phyloP scores from a whole-genome alignment of 2,329 filamentous ascomycete genomes.

The Penicillium expansum region DNA sequence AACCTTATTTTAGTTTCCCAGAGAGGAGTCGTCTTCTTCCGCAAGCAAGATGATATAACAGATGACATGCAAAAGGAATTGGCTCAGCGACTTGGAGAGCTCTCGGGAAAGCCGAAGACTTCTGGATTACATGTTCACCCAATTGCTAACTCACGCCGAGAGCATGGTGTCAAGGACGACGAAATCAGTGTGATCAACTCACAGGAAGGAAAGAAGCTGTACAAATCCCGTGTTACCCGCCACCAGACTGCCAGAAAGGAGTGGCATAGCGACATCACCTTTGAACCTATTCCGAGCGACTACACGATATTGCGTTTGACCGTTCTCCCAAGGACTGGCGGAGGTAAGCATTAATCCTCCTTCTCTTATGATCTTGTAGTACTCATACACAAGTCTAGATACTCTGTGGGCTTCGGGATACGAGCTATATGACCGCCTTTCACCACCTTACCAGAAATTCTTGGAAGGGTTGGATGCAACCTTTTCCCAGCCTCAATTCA shows the following conservation, averaged over 20 bases:
- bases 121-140: constrained; percentile 50
- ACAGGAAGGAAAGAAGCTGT: constrained; percentile 38
- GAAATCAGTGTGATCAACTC: constrained; percentile 52
- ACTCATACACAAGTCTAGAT: constrained; percentile 24
- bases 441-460: constrained; percentile 37
- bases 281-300: constrained; percentile 48
- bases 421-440: constrained; percentile 43
- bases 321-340: constrained; percentile 42
- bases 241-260: constrained; percentile 35
- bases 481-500: constrained; percentile 30
- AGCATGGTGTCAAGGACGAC: constrained; percentile 47
- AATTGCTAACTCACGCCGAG: constrained; percentile 48
- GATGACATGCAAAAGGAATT: constrained; percentile 54
- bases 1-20: constrained; percentile 45
- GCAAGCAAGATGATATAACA: constrained; percentile 49
- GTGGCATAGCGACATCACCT: constrained; percentile 53
- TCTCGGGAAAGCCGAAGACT: constrained; percentile 47
- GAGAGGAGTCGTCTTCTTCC: constrained; percentile 55
- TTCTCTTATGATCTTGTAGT: not conserved
- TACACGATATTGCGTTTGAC: constrained; percentile 49
- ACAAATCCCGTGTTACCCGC: constrained; percentile 33
- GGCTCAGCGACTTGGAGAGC: constrained; percentile 48
- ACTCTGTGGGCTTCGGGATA: constrained; percentile 47
- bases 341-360: constrained; percentile 28
- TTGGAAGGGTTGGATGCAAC: constrained; percentile 41